phyloP scores from a whole-genome alignment of 1,284 basidiomycete genomes.

The Coniferiporia weirii region DNA sequence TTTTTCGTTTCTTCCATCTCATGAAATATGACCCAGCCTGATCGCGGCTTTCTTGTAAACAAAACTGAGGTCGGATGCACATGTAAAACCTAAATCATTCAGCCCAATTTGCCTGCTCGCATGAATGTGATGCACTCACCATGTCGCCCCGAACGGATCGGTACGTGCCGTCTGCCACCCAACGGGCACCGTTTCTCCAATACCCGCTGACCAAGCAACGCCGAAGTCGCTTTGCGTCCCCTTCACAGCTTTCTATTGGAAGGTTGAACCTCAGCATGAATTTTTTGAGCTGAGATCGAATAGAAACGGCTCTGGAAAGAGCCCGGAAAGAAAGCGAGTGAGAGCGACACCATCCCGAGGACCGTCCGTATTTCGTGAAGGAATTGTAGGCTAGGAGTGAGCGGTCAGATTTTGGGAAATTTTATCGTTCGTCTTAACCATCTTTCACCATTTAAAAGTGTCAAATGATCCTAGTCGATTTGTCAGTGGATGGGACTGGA shows the following conservation, averaged over 20 bases:
- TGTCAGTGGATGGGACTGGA: conserved; percentile 8
- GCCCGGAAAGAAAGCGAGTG: conserved; percentile 91
- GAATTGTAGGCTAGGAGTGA: conserved; percentile 78
- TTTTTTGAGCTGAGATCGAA: conserved; percentile 88
- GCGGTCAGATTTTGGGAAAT: no score
- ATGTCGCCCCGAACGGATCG: conserved; percentile 76
- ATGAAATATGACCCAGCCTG: conserved; percentile 92
- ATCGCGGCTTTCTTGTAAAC: conserved; percentile 86
- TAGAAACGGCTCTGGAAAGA: conserved; percentile 87
- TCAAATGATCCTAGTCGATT: conserved; percentile 79
- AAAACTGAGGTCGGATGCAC: conserved; percentile 93
- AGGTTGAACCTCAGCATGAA: conserved; percentile 87
- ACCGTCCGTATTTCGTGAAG: conserved; percentile 78
- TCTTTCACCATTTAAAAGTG: conserved; percentile 75
- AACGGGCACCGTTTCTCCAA: conserved; percentile 89
- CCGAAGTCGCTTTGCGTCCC: conserved; percentile 73
- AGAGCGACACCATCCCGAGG: conserved; percentile 87
- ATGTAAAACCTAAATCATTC: conserved; percentile 60
- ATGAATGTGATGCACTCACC: conserved; percentile 39
- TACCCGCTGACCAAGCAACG: conserved; percentile 89
- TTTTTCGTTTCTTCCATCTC: conserved; percentile 97
- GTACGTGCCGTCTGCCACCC: conserved; percentile 88
- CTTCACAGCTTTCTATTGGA: conserved; percentile 75
- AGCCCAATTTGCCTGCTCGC: not conserved
- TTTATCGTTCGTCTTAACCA: not conserved